phyloP scores from a whole-genome alignment of 345 rosid genomes.

The Trapa incisa region DNA sequence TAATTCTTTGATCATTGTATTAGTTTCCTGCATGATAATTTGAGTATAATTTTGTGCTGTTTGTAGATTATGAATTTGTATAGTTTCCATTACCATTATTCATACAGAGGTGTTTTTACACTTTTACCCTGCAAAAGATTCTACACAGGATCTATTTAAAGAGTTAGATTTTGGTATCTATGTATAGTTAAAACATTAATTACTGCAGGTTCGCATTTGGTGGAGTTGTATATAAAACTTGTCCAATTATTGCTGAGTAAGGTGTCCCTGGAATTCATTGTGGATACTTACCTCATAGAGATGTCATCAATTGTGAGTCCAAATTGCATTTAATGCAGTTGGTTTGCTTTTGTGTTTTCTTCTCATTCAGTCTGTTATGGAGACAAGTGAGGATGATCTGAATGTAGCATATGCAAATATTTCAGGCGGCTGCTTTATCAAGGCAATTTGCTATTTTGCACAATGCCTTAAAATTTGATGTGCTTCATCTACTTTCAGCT shows the following conservation, averaged over 20 bases:
- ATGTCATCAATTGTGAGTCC: conserved; percentile 52
- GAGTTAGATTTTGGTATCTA: neutral
- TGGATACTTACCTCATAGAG: conserved; percentile 27
- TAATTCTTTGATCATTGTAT: conserved; percentile 15
- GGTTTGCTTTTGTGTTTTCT: neutral
- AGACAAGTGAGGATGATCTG: neutral
- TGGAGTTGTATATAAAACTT: conserved; percentile 66
- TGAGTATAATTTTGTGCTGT: neutral
- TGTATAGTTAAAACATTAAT: neutral
- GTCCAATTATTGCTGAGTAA: conserved; percentile 42
- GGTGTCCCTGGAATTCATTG: conserved; percentile 26
- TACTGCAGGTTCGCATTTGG: conserved; percentile 51
- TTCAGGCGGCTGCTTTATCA: conserved; percentile 43
- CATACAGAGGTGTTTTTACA: neutral
- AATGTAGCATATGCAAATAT: neutral
- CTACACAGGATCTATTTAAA: neutral
- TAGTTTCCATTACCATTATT: neutral
- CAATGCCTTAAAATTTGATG: conserved; percentile 69
- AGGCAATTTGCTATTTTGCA: conserved; percentile 78
- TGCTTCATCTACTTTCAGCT: conserved; percentile 63
- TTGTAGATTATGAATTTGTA: neutral
- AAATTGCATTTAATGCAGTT: neutral
- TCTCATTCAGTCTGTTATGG: neutral
- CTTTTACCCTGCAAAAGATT: neutral
- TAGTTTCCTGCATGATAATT: neutral